Base-by-base conservation (phyloP, 495 filamentous ascomycete species). In the Aspergillus baeticus region DNA sequence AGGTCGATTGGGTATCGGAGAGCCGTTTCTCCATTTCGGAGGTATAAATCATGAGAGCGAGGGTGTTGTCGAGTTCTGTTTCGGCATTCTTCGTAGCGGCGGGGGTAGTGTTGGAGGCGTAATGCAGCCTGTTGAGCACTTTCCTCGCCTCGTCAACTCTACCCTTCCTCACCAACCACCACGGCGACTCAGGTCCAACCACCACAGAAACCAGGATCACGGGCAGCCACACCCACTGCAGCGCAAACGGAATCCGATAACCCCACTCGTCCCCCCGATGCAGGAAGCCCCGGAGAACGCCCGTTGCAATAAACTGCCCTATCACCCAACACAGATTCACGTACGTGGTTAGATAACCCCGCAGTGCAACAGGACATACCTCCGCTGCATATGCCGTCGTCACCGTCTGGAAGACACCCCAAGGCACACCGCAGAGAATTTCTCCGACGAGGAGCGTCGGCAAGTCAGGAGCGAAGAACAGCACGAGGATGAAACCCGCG, bases 261-360 rank as follows among this genome's bases (percentile, higher is more conserved):
- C 77, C 76, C 83, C 83, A 86, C 50, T 82, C 59, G 41, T 81
- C 78, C 0, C 67, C 48, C 10, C 77, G 69, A 11, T 67, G 65
- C 21, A 82, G 60, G 65, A 84, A 79, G 31, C 72, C 76, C 60
- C 81, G 81, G 55, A 89, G 77, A 23, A 88, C 86, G 13, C 84
- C 86, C 44, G 82, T 82, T 5, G 78, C 84, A 53, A 91, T 82
- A 15, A 86, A 74, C 60, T 89, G 85, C 5, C 87, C 87, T 20
- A 89, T 64, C 2, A 83, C 85, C 87, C 87, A 91, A 70, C 86
- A 89, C 61, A 87, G 78, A 72, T 89, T 89, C 68, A 89, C 80
- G 51, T 86, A 88, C 17, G 84, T 87, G 0, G 87, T 89, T 35
- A 90, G 63, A 61, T 87, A 89, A 4, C 83, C 78, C 13, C 87